phyloP scores from a whole-genome alignment of 176 grass and related monocot genomes.

The Coix lacrymajobi region DNA sequence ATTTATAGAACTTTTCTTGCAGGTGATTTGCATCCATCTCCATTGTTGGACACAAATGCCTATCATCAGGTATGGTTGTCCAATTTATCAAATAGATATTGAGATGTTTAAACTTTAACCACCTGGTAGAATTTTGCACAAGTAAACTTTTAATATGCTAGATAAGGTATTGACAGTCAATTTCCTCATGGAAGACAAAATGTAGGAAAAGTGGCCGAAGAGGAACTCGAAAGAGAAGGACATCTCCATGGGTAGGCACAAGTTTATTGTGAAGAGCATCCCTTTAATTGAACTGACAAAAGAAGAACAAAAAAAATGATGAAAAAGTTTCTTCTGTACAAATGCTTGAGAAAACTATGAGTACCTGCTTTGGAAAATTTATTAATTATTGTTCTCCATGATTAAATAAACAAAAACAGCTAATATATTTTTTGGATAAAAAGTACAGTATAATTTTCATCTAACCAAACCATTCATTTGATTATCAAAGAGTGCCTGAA shows the following conservation, averaged over 20 bases:
- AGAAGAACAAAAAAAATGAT: neutral
- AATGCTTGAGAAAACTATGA: neutral
- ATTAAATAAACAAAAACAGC: neutral
- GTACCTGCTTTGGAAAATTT: neutral
- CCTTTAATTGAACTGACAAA: neutral
- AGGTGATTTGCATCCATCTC: neutral
- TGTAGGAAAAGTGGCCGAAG: neutral
- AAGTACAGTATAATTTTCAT: neutral
- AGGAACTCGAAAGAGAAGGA: neutral
- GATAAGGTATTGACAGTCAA: neutral
- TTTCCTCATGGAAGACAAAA: neutral
- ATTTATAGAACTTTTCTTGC: neutral
- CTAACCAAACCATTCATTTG: neutral
- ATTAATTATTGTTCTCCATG: neutral
- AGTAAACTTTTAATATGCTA: neutral
- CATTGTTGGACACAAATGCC: neutral
- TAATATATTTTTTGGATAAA: neutral
- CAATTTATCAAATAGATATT: neutral
- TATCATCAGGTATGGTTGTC: constrained; percentile 1
- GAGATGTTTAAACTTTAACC: neutral
- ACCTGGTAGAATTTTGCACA: neutral
- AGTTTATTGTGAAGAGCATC: neutral
- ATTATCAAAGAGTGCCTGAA: neutral
- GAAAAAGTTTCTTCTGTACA: neutral
- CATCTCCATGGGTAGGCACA: neutral